These are phyloP conservation scores for Hymenoscyphus albidus DNA, from an alignment of 2,329 filamentous ascomycete species.

Conservation along the genomic window DNA sequence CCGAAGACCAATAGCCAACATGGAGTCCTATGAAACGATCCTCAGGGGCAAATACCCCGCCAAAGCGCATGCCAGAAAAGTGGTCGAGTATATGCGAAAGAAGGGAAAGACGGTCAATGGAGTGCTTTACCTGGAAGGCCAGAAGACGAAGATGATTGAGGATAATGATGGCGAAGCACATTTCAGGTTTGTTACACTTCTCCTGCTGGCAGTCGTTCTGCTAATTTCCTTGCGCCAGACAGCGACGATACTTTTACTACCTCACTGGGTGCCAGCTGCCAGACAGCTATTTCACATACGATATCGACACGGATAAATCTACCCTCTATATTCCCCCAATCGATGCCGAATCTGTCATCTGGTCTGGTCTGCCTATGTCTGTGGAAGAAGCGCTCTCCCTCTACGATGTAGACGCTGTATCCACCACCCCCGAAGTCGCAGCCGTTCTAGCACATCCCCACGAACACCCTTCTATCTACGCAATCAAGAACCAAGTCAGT, in stretches of 20 bases:
- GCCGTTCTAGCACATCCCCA: conserved; percentile 48
- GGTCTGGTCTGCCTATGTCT: conserved; percentile 82
- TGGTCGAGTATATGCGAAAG: conserved; percentile 72
- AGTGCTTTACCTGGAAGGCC: conserved; percentile 83
- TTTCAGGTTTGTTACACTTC: conserved; percentile 57
- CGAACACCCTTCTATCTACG: conserved; percentile 57
- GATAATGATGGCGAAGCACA: conserved; percentile 82
- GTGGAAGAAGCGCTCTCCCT: conserved; percentile 67
- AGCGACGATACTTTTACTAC: conserved; percentile 93
- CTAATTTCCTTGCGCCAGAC: conserved; percentile 40
- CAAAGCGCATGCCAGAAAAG: conserved; percentile 79
- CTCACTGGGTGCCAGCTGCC: conserved; percentile 78
- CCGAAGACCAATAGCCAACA: conserved; percentile 13
- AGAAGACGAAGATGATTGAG: conserved; percentile 76
- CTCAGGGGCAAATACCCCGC: conserved; percentile 70
- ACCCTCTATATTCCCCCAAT: conserved; percentile 89
- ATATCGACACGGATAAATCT: conserved; percentile 67
- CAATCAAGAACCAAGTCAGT: conserved; percentile 75
- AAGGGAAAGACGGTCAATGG: conserved; percentile 64
- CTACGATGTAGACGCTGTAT: conserved; percentile 80
- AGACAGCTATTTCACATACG: conserved; percentile 77
- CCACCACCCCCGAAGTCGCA: conserved; percentile 68
- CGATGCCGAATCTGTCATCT: conserved; percentile 85
- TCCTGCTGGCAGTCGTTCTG: not conserved
- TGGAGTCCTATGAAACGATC: conserved; percentile 36